phyloP scores from a whole-genome alignment of 2,329 filamentous ascomycete genomes.

The Neofusicoccum laricinum region DNA sequence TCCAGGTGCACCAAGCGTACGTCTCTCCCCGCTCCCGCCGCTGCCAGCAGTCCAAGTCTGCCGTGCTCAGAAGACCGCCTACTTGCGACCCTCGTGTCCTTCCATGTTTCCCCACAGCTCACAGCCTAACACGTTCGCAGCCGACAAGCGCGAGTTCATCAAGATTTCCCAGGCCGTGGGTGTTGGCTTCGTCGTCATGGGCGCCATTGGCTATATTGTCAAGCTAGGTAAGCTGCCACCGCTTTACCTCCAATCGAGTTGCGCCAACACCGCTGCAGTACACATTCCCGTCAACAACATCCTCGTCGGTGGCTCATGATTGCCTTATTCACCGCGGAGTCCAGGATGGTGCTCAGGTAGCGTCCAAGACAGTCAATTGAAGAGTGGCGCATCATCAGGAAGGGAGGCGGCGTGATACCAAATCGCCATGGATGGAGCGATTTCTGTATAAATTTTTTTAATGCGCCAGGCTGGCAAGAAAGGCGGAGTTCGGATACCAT shows the following conservation, averaged over 20 bases:
- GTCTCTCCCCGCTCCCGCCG: slow-evolving; percentile 9
- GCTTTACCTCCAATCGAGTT: background rate
- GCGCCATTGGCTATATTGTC: slow-evolving; percentile 52
- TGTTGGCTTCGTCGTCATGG: slow-evolving; percentile 54
- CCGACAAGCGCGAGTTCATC: slow-evolving; percentile 38
- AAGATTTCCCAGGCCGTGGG: slow-evolving; percentile 38
- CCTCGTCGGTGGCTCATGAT: slow-evolving; percentile 43
- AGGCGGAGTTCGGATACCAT: slow-evolving; percentile 14
- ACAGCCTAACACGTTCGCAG: slow-evolving; percentile 2
- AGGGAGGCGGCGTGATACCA: slow-evolving; percentile 8
- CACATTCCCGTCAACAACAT: slow-evolving; percentile 56
- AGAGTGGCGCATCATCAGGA: background rate
- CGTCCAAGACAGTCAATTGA: background rate
- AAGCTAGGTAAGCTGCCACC: slow-evolving; percentile 42
- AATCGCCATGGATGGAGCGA: background rate
- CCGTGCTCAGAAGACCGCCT: background rate
- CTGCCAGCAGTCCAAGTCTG: background rate
- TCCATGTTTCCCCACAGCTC: background rate
- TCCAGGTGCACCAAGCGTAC: slow-evolving; percentile 44
- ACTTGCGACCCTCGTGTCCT: background rate
- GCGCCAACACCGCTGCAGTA: slow-evolving; percentile 27
- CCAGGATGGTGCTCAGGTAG: background rate
- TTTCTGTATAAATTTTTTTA: slow-evolving; percentile 13
- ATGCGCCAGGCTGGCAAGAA: slow-evolving; percentile 10
- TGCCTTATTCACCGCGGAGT: background rate